Base-by-base conservation (phyloP, 768 basidiomycete species). In the Lyophyllum decastes region DNA sequence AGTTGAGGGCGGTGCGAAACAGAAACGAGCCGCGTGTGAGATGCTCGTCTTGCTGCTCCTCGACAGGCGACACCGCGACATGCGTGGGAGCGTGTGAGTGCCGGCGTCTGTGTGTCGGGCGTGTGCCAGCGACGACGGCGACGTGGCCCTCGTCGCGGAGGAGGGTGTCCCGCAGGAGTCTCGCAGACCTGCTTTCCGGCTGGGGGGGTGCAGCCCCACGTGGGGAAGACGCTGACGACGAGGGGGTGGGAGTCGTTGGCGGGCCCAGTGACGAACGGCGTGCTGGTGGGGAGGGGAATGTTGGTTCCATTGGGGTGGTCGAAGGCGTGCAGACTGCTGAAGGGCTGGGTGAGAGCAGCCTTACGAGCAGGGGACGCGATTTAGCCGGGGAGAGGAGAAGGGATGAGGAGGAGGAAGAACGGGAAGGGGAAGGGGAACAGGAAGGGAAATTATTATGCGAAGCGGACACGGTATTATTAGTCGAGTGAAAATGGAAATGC, bases 91-190 rank as follows among this genome's bases (percentile, higher is more conserved):
- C 45, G 61, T 72, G 68, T 58, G 76, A 68, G 64, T 80, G 70
- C 17, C 67, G 52, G 40, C 70, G 60, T 49, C 61, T 57, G 44
- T 67, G 67, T 44, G 49, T 57, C 14, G 57, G 52, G 10, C 41
- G 54, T 10, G n/a, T n/a, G n/a, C 30, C 5, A 2, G 22, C 45
- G 5, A 22, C 12, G 4, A 10, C 16, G 19, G 17, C 49, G 11
- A 51, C 21, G 2, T 55, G 55, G 16, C 60, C 34, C 47, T 77
- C 81, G 62, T 76, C 85, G 47, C 81, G 75, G 26, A 74, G 70
- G 52, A 87, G 78, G 10, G 85, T 78, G 60, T 85, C 79, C 50
- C 85, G 75, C 49, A 87, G 75, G 46, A 87, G 78, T 10, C 78
- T 76, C 63, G 86, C 81, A 4, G 82, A 84, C 54, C 82, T 76